Base-by-base conservation (phyloP, 805 yeast species). In the Candida schatavii region DNA sequence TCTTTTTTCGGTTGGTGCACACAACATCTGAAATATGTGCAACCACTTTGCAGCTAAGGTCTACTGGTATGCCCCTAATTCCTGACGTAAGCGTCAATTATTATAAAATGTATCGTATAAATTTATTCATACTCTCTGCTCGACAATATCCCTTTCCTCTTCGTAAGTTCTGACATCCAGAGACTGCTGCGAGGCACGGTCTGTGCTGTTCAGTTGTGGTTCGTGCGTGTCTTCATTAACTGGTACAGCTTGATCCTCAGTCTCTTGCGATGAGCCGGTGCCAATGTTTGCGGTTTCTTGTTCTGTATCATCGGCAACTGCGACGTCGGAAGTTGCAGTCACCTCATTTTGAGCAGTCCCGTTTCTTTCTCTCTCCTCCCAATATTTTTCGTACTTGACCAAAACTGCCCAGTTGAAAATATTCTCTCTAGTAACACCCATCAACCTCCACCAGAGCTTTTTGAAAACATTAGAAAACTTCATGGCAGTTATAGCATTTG, bases 351-450 rank as follows among this genome's bases (percentile, higher is more conserved):
- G 4, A 9, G 21, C 35, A 14, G 10, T 23, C 7, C 27, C 10
- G 19, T 23, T 9, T 35, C 17, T 13, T 11, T 22, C 28, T n/a
- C 28, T 23, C 28, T 22, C 19, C 15, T 35, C 38, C 28, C 49
- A 47, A 26, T 49, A 48, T 35, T 56, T 58, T 23, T 23, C 27
- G 47, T 67, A 69, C 35, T 54, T 51, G 33, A 44, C 43, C 32
- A 74, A 59, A 23, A 80, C 79, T 13, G 75, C 78, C 65, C 79
- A 74, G 55, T 77, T 66, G 51, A 69, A 72, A 40, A 82, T 49
- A 46, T 81, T 80, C 6, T 56, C 49, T 37, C 53, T 64, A 2
- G 71, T 51, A 27, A 82, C 67, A 1, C 85, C 84, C 82, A 82
- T 77, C 3, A 77, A 20, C 30, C 55, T 57, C 84, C 85, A 81